phyloP scores from a whole-genome alignment of 2,329 filamentous ascomycete species.

The Fusarium siculi region DNA sequence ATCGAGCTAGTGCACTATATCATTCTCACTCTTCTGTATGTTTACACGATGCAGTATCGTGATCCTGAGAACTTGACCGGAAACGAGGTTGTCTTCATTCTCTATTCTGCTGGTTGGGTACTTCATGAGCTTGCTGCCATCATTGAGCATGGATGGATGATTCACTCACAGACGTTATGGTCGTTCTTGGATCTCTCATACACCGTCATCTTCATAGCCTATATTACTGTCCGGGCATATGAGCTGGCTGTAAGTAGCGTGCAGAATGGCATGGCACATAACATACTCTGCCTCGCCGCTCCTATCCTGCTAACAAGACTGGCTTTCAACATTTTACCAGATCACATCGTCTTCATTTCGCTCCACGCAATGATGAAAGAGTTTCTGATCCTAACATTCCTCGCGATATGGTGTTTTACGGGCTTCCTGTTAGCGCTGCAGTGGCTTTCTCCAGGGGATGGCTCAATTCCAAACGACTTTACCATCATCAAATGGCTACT shows the following conservation, averaged over 20 bases:
- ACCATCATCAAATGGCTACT: constrained; percentile 80
- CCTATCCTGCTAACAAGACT: constrained; percentile 74
- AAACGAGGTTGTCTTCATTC: constrained; percentile 67
- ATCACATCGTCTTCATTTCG: constrained; percentile 79
- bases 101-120: constrained; percentile 74
- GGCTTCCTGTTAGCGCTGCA: constrained; percentile 75
- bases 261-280: constrained; percentile 63
- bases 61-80: constrained; percentile 53
- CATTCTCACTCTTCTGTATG: constrained; percentile 68
- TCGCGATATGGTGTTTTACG: constrained; percentile 73
- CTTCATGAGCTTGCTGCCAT: constrained; percentile 72
- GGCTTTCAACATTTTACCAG: constrained; percentile 77
- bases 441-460: constrained; percentile 61
- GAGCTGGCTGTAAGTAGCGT: constrained; percentile 58
- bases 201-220: constrained; percentile 67
- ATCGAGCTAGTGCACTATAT: constrained; percentile 73
- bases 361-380: constrained; percentile 78
- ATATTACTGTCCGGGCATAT: constrained; percentile 66
- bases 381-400: constrained; percentile 71
- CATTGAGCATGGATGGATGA: constrained; percentile 71
- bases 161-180: constrained; percentile 79
- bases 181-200: constrained; percentile 78
- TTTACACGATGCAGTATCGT: constrained; percentile 69
- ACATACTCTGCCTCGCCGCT: constrained; percentile 71
- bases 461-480: constrained; percentile 45